phyloP scores from a whole-genome alignment of 2,329 filamentous ascomycete genomes.

The Colletotrichum aenigma region DNA sequence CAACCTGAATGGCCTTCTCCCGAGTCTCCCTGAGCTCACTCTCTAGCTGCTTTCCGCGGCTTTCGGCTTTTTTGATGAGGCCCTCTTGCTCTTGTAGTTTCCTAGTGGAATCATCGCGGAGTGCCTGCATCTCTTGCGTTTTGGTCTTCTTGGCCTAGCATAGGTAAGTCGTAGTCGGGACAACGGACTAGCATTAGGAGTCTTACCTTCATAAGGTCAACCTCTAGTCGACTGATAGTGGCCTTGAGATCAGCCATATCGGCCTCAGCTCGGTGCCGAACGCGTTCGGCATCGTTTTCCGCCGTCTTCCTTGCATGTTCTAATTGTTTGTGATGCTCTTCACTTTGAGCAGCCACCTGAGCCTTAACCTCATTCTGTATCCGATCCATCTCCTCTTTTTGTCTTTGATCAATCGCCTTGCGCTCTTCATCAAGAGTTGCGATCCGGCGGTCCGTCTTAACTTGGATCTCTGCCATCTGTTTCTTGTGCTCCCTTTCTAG shows the following conservation, averaged over 20 bases:
- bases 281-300: conserved; percentile 54
- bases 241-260: conserved; percentile 68
- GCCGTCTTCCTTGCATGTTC: conserved; percentile 51
- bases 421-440: conserved; percentile 19
- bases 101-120: conserved; percentile 42
- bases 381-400: conserved; percentile 35
- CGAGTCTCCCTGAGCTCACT: conserved; percentile 31
- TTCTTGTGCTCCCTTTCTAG: conserved; percentile 33
- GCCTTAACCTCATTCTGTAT: conserved; percentile 34
- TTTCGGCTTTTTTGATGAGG: conserved; percentile 39
- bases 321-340: conserved; percentile 43
- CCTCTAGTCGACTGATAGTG: conserved; percentile 65
- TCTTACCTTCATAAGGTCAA: conserved; percentile 63
- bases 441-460: background rate
- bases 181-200: background rate
- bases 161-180: conserved; percentile 20
- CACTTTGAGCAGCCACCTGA: conserved; percentile 22
- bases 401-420: conserved; percentile 17
- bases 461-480: conserved; percentile 25
- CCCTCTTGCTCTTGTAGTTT: conserved; percentile 46
- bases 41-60: conserved; percentile 31
- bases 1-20: conserved; percentile 22
- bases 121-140: conserved; percentile 61
- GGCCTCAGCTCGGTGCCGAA: conserved; percentile 56
- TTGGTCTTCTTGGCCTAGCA: conserved; percentile 63